These are phyloP conservation scores for Chrysanthemum lavandulifolium DNA, from an alignment of 129 eudicot species.

Conservation along the genomic window DNA sequence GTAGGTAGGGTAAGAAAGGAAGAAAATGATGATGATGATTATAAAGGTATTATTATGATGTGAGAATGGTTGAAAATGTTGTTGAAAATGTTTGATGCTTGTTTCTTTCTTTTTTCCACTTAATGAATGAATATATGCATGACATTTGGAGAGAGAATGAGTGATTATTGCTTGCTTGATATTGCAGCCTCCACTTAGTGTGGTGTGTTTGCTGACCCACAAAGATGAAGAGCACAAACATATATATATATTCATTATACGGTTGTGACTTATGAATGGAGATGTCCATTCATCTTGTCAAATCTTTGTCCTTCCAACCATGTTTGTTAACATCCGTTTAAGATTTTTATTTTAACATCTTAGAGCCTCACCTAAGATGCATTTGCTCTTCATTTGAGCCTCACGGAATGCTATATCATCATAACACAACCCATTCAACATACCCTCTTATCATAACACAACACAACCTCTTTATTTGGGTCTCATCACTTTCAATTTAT, in stretches of 20 bases:
- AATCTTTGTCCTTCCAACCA: not conserved
- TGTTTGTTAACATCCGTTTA: no score
- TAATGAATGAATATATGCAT: slow-evolving; percentile 10
- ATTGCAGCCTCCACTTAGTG: slow-evolving; percentile 30
- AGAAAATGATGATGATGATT: slow-evolving; percentile 30
- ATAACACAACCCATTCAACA: no score
- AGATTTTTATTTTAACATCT: no score
- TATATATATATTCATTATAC: not conserved
- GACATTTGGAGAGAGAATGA: slow-evolving; percentile 1
- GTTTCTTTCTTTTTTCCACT: slow-evolving; percentile 31
- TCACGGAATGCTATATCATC: no score
- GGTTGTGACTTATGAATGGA: not conserved
- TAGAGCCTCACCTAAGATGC: no score
- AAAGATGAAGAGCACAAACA: slow-evolving; percentile 19
- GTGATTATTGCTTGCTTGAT: slow-evolving; percentile 21
- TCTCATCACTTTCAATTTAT: no score
- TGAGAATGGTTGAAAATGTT: slow-evolving; percentile 39
- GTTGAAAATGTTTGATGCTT: slow-evolving; percentile 26
- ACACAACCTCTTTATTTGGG: no score
- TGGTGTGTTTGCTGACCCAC: slow-evolving; percentile 22
- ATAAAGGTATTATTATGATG: slow-evolving; percentile 33
- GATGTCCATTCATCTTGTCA: not conserved
- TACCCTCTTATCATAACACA: no score
- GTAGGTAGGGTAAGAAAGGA: slow-evolving; percentile 41
- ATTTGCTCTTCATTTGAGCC: no score